Evolutionary conservation across 2,329 filamentous ascomycete genomes (phyloP).

Genomic region (Chrysoporthe cubensis): DNA sequence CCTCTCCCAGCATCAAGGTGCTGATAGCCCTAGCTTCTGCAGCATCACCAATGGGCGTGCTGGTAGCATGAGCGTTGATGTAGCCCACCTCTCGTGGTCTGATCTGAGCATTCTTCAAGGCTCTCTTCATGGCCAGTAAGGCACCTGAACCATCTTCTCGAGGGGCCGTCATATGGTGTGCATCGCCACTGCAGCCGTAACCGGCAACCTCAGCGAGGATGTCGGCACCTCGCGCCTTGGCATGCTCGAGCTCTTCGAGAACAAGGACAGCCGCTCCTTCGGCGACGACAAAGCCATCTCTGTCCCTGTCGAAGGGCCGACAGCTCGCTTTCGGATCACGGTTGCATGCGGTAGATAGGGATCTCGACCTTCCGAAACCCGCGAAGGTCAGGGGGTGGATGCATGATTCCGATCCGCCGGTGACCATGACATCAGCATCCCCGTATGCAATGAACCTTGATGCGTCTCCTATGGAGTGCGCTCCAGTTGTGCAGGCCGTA

Average conservation of each 20-base stretch:
- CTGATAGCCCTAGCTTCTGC: slow-evolving; percentile 88
- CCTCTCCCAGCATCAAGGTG: slow-evolving; percentile 72
- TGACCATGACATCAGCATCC: slow-evolving; percentile 93
- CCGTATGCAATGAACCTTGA: slow-evolving; percentile 89
- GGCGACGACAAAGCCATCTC: slow-evolving; percentile 87
- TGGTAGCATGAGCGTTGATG: slow-evolving; percentile 94
- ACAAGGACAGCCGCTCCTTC: slow-evolving; percentile 89
- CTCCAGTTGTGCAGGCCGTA: slow-evolving; percentile 94
- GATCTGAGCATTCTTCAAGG: slow-evolving; percentile 72
- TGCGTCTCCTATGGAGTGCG: slow-evolving; percentile 92
- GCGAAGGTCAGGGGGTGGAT: slow-evolving; percentile 93
- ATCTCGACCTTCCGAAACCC: slow-evolving; percentile 86
- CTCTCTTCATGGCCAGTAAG: slow-evolving; percentile 80
- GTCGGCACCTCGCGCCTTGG: slow-evolving; percentile 72
- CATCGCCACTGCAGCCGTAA: slow-evolving; percentile 90
- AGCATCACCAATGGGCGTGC: slow-evolving; percentile 80
- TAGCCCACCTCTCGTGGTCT: slow-evolving; percentile 78
- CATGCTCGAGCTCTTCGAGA: slow-evolving; percentile 89
- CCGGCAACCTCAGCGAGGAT: slow-evolving; percentile 91
- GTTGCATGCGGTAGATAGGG: slow-evolving; percentile 82
- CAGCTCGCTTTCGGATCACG: slow-evolving; percentile 71
- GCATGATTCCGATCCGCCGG: slow-evolving; percentile 93
- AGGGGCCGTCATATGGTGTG: slow-evolving; percentile 91
- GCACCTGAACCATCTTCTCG: slow-evolving; percentile 82
- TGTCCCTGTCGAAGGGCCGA: slow-evolving; percentile 80